Conservation (phyloP, 2,329 filamentous ascomycete genomes). For the Raffaelea ambrosiae region DNA sequence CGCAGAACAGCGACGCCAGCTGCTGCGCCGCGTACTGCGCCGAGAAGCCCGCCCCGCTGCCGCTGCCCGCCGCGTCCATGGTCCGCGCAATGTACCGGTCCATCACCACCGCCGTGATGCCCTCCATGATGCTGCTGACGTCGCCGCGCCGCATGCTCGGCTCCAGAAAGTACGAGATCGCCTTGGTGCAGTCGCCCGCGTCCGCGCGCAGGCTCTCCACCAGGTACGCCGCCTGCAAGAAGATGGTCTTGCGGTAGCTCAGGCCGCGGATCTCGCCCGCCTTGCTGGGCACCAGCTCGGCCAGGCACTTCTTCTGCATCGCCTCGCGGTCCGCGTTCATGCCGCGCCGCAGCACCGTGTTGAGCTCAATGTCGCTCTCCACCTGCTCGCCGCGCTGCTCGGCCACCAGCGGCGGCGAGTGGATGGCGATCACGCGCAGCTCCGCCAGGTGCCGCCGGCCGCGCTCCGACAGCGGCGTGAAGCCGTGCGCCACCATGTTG, state of each 20-base stretch:
- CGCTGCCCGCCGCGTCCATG: conserved; percentile 58
- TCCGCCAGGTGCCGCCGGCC: conserved; percentile 68
- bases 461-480: conserved; percentile 64
- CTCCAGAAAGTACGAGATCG: conserved; percentile 89
- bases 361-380: conserved; percentile 94
- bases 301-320: conserved; percentile 72
- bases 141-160: conserved; percentile 65
- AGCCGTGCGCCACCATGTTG: conserved; percentile 92
- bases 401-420: conserved; percentile 79
- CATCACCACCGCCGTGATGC: conserved; percentile 59
- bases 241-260: conserved; percentile 85
- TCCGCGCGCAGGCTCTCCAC: conserved; percentile 83
- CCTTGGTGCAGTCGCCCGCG: conserved; percentile 81
- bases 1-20: conserved; percentile 74
- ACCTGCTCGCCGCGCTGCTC: conserved; percentile 83
- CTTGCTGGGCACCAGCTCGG: conserved; percentile 64
- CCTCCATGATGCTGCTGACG: conserved; percentile 57
- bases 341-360: conserved; percentile 82
- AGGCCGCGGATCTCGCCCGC: conserved; percentile 71
- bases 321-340: conserved; percentile 70
- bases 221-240: conserved; percentile 81
- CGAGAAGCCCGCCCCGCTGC: conserved; percentile 71
- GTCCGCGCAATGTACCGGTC: conserved; percentile 73
- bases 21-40: conserved; percentile 85
- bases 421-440: conserved; percentile 73